phyloP scores from a whole-genome alignment of 163 green algal species.

The Chlamydomonas reinhardtii region DNA sequence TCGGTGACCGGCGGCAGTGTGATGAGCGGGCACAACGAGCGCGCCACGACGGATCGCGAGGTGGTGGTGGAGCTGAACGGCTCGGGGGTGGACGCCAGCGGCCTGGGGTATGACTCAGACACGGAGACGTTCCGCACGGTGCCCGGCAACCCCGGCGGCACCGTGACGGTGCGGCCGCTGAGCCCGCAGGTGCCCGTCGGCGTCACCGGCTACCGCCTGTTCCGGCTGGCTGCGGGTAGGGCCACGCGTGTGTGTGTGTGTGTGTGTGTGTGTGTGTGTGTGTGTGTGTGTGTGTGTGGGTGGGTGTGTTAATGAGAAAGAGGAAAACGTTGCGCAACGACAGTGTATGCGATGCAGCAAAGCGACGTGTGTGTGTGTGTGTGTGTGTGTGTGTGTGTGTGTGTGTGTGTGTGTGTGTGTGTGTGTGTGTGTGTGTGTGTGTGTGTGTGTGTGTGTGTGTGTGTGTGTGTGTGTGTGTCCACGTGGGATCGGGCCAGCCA shows the following conservation, averaged over 20 bases:
- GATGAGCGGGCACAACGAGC: background rate
- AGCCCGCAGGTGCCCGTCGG: background rate
- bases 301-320: too few species aligned
- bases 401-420: constrained; percentile 18
- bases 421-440: constrained; percentile 29
- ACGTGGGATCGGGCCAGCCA: too few species aligned
- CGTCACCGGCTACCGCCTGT: background rate
- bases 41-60: background rate
- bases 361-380: too few species aligned
- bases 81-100: too few species aligned
- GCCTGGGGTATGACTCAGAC: background rate
- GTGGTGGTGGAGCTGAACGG: background rate
- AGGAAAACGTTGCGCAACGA: too few species aligned
- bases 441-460: background rate
- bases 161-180: background rate
- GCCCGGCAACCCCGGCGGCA: background rate
- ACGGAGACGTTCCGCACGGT: background rate
- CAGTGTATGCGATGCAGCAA: too few species aligned
- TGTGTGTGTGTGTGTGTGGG: constrained; percentile 3
- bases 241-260: background rate
- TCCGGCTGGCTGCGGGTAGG: background rate
- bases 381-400: constrained; percentile 12
- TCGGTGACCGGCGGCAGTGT: too few species aligned
- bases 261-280: constrained; percentile 1
- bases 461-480: background rate